Evolutionary conservation across 2,329 filamentous ascomycete species (phyloP), one percentile per base, ranked within the genome.

Genomic region (Cladophialophora carrionii): DNA sequence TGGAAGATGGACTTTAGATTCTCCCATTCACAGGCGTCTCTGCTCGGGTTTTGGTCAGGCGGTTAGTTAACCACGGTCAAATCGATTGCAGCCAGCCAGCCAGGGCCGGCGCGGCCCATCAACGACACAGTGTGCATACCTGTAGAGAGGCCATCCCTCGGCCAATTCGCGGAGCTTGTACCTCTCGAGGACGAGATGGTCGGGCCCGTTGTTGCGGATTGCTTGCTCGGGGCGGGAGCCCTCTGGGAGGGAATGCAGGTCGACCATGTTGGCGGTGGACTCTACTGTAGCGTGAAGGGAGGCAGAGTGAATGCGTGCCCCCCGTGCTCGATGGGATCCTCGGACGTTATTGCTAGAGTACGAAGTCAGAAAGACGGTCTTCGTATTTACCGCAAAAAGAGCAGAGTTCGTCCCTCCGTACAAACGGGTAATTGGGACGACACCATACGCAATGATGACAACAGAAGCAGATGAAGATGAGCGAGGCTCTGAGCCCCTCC

Each of bases 11-110:
- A 82, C 12, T 73, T 72, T 24, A 83, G 76, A 70, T 84, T 84
- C 55, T 82, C 78, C 82, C 82, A 84, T 72, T 84, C 82, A 66
- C 81, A 83, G 7, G 80, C 76, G 68, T 83, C 80, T 10, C 80
- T 78, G 59, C 26, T 31, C 56, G 48, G 4, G 26, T 29, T n/a
- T 43, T 12, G 37, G 37, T 9, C 37, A n/a, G 17, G 7, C 37
- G n/a, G 14, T 43, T 14, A n/a, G 37, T n/a, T 1, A 41, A 17
- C 26, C 26, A 29, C 26, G n/a, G n/a, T n/a, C n/a, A n/a, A n/a
- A n/a, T n/a, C n/a, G n/a, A n/a, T n/a, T n/a, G n/a, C 29, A 34
- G 31, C 31, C 31, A 34, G 31, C 7, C 37, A 54, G 37, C 22
- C n/a, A 54, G n/a, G n/a, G n/a, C n/a, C n/a, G n/a, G n/a, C n/a